Evolutionary conservation across 805 yeast genomes (phyloP).

Genomic region (Zygosaccharomyces siamensis): DNA sequence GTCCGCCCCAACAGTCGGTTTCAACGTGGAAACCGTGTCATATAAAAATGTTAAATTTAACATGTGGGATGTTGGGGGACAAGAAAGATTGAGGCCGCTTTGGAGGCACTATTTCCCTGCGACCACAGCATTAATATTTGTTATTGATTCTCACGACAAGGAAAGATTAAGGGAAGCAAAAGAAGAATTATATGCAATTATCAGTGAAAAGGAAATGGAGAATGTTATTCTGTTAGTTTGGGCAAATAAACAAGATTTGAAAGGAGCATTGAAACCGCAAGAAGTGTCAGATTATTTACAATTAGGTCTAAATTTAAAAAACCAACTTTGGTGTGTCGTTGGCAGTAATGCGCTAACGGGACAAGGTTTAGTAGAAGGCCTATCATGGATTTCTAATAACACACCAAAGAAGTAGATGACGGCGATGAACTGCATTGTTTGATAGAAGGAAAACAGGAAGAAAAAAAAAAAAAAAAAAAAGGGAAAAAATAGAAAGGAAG

Average conservation of each 20-base stretch:
- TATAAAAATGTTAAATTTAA: slow-evolving; percentile 79
- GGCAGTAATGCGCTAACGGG: slow-evolving; percentile 89
- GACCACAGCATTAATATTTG: slow-evolving; percentile 86
- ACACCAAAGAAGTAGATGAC: slow-evolving; percentile 29
- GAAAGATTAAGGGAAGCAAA: slow-evolving; percentile 73
- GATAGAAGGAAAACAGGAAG: not conserved
- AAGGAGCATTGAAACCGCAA: slow-evolving; percentile 67
- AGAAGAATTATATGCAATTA: slow-evolving; percentile 68
- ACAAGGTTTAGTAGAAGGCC: slow-evolving; percentile 81
- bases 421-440: not conserved
- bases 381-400: slow-evolving; percentile 78
- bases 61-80: slow-evolving; percentile 97
- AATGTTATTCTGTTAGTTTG: slow-evolving; percentile 74
- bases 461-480: not conserved
- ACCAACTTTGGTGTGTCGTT: slow-evolving; percentile 85
- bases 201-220: slow-evolving; percentile 78
- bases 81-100: slow-evolving; percentile 81
- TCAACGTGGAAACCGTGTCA: slow-evolving; percentile 83
- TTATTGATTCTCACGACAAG: slow-evolving; percentile 75
- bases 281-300: slow-evolving; percentile 72
- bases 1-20: slow-evolving; percentile 91
- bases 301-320: slow-evolving; percentile 50
- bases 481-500: too few relatives aligned
- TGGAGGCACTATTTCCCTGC: slow-evolving; percentile 97
- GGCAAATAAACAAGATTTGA: slow-evolving; percentile 84